These are phyloP conservation scores for Musa itinerans DNA, from an alignment of 176 grass and related monocot genomes.

Conservation along the genomic window DNA sequence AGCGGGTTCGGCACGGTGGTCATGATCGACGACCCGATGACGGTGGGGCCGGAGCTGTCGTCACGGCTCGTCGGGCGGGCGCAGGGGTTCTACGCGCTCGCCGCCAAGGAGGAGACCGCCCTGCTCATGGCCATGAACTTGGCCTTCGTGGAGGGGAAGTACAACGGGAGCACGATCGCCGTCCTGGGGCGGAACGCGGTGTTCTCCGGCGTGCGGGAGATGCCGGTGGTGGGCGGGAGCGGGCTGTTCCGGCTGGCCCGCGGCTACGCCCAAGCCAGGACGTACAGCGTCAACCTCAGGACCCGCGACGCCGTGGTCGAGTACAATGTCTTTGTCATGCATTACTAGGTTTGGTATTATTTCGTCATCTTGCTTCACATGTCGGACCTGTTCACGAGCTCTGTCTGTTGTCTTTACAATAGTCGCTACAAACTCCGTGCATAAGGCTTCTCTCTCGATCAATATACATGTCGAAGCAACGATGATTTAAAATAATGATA, in stretches of 20 bases:
- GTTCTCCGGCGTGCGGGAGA: conserved; percentile 30
- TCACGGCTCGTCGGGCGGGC: conserved; percentile 29
- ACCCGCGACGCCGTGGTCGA: conserved; percentile 54
- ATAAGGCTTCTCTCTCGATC: too few species aligned
- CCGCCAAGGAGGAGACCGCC: conserved; percentile 22
- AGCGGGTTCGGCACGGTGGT: conserved; percentile 38
- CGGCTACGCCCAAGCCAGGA: conserved; percentile 43
- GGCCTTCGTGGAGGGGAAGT: conserved; percentile 32
- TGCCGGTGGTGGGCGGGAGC: conserved; percentile 52
- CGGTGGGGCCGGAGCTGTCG: conserved; percentile 23
- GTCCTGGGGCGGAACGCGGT: conserved; percentile 46
- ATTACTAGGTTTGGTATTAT: conserved; percentile 4
- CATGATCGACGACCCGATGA: conserved; percentile 62
- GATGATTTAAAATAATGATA: too few species aligned
- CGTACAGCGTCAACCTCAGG: conserved; percentile 6
- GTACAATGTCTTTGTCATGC: conserved; percentile 47
- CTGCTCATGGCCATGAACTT: conserved; percentile 53
- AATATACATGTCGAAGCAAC: too few species aligned
- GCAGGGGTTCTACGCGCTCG: conserved; percentile 41
- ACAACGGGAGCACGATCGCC: conserved; percentile 45
- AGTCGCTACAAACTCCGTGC: too few species aligned
- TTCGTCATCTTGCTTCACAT: too few species aligned
- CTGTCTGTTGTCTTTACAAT: too few species aligned
- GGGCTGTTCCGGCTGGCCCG: conserved; percentile 35
- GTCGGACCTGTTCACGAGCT: too few species aligned